Percentiles rank a stretch among this genome's conserved stretches.
phyloP scores from a whole-genome alignment of 2,329 filamentous ascomycete species.

The Aspergillus amoenus region DNA sequence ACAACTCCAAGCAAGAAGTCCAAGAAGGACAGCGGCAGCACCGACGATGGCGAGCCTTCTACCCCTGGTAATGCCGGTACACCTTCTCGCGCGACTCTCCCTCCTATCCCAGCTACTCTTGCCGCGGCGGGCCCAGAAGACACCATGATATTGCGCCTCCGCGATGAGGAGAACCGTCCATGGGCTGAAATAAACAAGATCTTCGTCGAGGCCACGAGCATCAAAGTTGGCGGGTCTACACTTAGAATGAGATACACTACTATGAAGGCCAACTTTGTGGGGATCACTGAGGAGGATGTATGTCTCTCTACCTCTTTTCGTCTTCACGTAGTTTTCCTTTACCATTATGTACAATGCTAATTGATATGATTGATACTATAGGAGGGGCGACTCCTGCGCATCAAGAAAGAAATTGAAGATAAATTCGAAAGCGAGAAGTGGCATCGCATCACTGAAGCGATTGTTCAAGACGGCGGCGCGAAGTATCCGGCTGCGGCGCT shows the following conservation, averaged over 20 bases:
- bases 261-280: slow-evolving; percentile 41
- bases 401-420: slow-evolving; percentile 41
- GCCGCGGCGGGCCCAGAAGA: slow-evolving; percentile 23
- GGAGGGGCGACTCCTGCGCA: slow-evolving; percentile 31
- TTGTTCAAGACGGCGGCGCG: slow-evolving; percentile 31
- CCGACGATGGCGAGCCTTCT: not conserved
- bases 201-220: slow-evolving; percentile 29
- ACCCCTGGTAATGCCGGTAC: not conserved
- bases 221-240: slow-evolving; percentile 33
- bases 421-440: slow-evolving; percentile 42
- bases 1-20: slow-evolving; percentile 17
- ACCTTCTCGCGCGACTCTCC: slow-evolving; percentile 10
- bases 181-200: slow-evolving; percentile 29
- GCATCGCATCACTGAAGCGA: slow-evolving; percentile 33
- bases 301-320: slow-evolving; percentile 9
- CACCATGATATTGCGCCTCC: slow-evolving; percentile 28
- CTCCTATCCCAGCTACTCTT: slow-evolving; percentile 23
- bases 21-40: slow-evolving; percentile 1
- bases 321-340: not conserved
- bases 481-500: slow-evolving; percentile 35
- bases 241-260: slow-evolving; percentile 39
- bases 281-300: slow-evolving; percentile 38
- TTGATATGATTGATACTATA: slow-evolving; percentile 8
- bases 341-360: not conserved
- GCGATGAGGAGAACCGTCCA: slow-evolving; percentile 23